These are phyloP conservation scores for Paecilomyces formosus DNA, from an alignment of 2,329 filamentous ascomycete species.

Conservation along the genomic window DNA sequence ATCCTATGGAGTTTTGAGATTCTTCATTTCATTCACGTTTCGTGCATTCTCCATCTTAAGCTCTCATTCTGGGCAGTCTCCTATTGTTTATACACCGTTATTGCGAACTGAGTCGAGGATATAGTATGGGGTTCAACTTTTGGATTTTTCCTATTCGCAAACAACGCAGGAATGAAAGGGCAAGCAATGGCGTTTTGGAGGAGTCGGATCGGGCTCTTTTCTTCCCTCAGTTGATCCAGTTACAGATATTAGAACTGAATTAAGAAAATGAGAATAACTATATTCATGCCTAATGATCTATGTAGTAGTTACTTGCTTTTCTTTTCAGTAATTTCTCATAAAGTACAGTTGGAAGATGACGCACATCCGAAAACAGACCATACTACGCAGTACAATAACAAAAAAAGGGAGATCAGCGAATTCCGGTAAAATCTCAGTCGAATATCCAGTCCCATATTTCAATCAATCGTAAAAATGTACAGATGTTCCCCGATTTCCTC, in stretches of 20 bases:
- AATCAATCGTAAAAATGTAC: not conserved
- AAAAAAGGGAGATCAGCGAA: not conserved
- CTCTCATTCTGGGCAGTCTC: not conserved
- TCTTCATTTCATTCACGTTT: not conserved
- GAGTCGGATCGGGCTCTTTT: not conserved
- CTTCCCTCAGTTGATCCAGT: not conserved
- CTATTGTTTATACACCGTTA: not conserved
- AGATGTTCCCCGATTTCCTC: not conserved
- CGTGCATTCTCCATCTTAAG: not conserved
- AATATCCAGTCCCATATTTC: not conserved
- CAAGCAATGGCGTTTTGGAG: not conserved
- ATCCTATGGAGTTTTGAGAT: slow-evolving; percentile 59
- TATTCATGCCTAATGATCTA: not conserved
- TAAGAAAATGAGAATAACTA: not conserved
- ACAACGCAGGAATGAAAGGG: not conserved
- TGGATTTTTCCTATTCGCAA: not conserved
- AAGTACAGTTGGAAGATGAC: not conserved
- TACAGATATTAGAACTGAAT: not conserved
- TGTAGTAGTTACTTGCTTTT: not conserved
- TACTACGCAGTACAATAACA: not conserved
- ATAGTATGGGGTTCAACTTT: not conserved
- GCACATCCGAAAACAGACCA: not conserved
- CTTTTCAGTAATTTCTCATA: not conserved
- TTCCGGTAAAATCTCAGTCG: not conserved
- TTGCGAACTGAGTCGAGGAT: not conserved